phyloP scores from a whole-genome alignment of 805 yeast species.

The Pichia manshurica region DNA sequence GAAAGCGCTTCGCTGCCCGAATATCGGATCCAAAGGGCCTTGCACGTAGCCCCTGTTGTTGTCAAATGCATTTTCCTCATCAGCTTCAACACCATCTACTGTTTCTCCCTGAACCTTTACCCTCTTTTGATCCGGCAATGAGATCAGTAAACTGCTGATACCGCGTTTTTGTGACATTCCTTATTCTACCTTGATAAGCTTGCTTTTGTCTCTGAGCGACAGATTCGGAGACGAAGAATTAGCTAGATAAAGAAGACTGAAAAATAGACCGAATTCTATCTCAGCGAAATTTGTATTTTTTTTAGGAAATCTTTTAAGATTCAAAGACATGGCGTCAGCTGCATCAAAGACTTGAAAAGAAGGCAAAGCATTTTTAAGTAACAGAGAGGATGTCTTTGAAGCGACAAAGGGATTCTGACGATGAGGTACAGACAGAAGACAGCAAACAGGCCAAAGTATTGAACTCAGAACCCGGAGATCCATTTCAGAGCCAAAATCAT shows the following conservation, averaged over 20 bases:
- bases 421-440: slow-evolving; percentile 3
- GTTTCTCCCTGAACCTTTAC: background rate
- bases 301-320: no score
- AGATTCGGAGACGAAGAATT: no score
- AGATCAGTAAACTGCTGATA: background rate
- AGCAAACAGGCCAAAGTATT: background rate
- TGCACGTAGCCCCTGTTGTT: slow-evolving; percentile 15
- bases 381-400: slow-evolving; percentile 5
- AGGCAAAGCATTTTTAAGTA: no score
- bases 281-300: no score
- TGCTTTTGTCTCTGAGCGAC: no score
- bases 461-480: background rate
- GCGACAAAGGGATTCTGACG: slow-evolving; percentile 14
- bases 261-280: no score
- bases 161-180: background rate
- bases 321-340: no score
- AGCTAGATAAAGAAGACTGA: no score
- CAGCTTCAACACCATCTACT: background rate
- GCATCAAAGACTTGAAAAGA: no score
- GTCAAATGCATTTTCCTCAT: background rate
- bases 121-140: slow-evolving; percentile 6
- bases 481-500: background rate
- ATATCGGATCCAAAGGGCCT: slow-evolving; percentile 33
- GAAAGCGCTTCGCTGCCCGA: slow-evolving; percentile 34
- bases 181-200: no score